Base-by-base conservation (phyloP, 768 basidiomycete genomes). In the Clitopilus hobsonii region DNA sequence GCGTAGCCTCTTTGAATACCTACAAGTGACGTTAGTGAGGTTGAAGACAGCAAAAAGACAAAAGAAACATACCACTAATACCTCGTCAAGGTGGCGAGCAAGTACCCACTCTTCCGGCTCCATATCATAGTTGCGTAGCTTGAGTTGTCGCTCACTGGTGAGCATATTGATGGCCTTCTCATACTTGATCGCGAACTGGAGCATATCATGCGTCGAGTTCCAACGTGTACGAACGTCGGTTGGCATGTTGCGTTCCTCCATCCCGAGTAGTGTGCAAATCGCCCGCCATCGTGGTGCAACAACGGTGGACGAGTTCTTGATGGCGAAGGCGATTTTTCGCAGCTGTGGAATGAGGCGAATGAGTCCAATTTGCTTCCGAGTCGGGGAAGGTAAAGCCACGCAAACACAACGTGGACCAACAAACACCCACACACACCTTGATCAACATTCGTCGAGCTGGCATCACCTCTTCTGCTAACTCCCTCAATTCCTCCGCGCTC, bases 121-220 rank as follows among this genome's bases (percentile, higher is more conserved):
- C 45, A 70, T 51, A 47, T 63, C 59, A 51, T 58, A 66, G 23
- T 48, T 41, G 3, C 41, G 49, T 1, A 68, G 59, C 1, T 59
- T 60, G 11, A 56, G 49, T 4, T 47, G 20, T 6, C 49, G 23
- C 30, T 61, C 53, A 14, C 14, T 51, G 6, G 65, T 69, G 4
- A 71, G 53, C 13, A 23, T 26, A 11, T 67, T 53, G 25, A 69
- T 20, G 1, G 60, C 67, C 8, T 29, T 28, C 3, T 57, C 48
- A 53, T 74, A 67, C 11, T 67, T 41, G 2, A 68, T 16, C 0
- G 63, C 61, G 50, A 65, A 60, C 16, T 54, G 45, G 2, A 73
- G 52, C 71, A 75, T 72, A 22, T 67, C 52, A 28, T 60, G 71
- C 0, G 65, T 68, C 2, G 66, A 72, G 38, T 72, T 73, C 72